phyloP scores from a whole-genome alignment of 1,284 basidiomycete species.

The Ceratobasidium sp. region DNA sequence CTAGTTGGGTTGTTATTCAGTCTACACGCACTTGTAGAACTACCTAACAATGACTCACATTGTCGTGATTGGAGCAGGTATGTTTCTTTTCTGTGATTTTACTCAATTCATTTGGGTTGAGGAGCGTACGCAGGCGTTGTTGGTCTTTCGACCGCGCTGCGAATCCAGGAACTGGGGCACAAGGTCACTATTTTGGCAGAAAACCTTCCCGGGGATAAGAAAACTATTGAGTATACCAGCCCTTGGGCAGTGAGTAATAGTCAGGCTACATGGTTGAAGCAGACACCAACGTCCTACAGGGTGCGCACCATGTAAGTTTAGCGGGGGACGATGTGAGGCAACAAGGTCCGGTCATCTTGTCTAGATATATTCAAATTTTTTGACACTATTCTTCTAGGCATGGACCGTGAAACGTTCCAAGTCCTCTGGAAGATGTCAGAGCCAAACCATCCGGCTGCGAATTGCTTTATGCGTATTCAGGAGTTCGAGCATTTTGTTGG shows the following conservation, averaged over 20 bases:
- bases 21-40: not conserved
- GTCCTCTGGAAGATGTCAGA: conserved; percentile 77
- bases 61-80: conserved; percentile 35
- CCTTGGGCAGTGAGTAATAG: conserved; percentile 76
- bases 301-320: conserved; percentile 77
- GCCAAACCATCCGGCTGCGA: conserved; percentile 65
- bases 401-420: conserved; percentile 76
- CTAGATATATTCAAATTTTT: not conserved
- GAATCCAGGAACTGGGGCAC: conserved; percentile 71
- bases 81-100: not conserved
- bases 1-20: no score
- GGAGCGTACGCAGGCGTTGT: conserved; percentile 68
- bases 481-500: conserved; percentile 72
- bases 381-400: not conserved
- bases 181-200: conserved; percentile 77
- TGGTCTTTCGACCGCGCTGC: conserved; percentile 77
- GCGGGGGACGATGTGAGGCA: conserved; percentile 65
- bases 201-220: conserved; percentile 73
- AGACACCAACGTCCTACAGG: conserved; percentile 55
- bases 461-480: conserved; percentile 70
- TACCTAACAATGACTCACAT: conserved; percentile 18
- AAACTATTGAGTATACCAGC: conserved; percentile 77
- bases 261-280: not conserved
- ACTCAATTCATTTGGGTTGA: not conserved
- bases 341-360: conserved; percentile 61